A percentile compares a stretch with the other conserved stretches of the same genome.
phyloP scores from a whole-genome alignment of 73 alveolate genomes.

The Paramecium sonneborni region DNA sequence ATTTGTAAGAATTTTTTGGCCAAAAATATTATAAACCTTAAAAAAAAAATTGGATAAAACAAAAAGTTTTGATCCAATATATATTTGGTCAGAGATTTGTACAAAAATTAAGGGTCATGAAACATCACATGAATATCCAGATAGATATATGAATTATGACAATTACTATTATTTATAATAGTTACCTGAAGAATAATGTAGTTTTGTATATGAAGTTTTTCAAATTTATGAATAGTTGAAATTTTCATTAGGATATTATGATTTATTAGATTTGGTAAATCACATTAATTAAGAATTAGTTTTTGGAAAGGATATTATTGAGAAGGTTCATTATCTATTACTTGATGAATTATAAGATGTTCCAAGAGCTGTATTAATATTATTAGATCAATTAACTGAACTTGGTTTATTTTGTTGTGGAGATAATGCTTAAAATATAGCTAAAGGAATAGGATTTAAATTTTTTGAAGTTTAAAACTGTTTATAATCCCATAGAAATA shows the following conservation, averaged over 20 bases:
- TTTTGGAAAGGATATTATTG: constrained; percentile 48
- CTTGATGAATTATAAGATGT: constrained; percentile 90
- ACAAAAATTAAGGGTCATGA: constrained; percentile 86
- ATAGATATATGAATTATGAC: constrained; percentile 40
- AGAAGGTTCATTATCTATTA: constrained; percentile 78
- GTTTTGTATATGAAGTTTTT: constrained; percentile 55
- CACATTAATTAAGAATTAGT: constrained; percentile 65
- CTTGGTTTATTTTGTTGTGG: constrained; percentile 86
- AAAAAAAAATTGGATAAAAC: neutral
- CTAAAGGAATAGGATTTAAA: constrained; percentile 91
- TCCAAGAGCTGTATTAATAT: constrained; percentile 72
- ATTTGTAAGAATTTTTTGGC: constrained; percentile 36
- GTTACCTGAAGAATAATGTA: neutral
- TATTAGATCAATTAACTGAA: constrained; percentile 71
- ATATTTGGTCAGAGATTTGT: constrained; percentile 88
- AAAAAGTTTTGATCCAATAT: constrained; percentile 46
- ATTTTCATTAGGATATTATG: constrained; percentile 72
- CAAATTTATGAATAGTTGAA: constrained; percentile 83
- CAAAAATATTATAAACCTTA: neutral
- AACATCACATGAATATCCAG: constrained; percentile 55
- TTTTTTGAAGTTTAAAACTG: constrained; percentile 76
- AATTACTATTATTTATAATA: neutral
- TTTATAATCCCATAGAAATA: constrained; percentile 35
- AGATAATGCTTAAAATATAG: constrained; percentile 91
- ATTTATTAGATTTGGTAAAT: constrained; percentile 88